Percentiles rank a stretch among this genome's conserved stretches.
These are phyloP conservation scores for Dactylella cylindrospora DNA, from an alignment of 2,329 filamentous ascomycete species.

Conservation along the genomic window DNA sequence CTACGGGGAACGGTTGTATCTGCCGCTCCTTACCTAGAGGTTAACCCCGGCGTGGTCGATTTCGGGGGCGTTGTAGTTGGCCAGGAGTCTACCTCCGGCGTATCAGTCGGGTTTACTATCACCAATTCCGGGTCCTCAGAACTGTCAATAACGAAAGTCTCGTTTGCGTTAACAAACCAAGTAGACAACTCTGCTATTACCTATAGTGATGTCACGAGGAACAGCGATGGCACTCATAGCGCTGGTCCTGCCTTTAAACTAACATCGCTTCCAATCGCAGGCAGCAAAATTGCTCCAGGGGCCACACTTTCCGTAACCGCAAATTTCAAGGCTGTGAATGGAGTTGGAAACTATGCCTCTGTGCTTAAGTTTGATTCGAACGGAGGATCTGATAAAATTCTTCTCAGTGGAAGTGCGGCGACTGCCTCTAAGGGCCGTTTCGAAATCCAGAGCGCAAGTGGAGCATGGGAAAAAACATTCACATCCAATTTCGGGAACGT, in stretches of 20 bases:
- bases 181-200: conserved; percentile 47
- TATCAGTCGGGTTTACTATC: conserved; percentile 51
- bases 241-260: conserved; percentile 51
- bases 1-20: conserved; percentile 53
- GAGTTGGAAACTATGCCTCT: conserved; percentile 51
- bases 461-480: conserved; percentile 50
- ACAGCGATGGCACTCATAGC: conserved; percentile 47
- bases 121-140: conserved; percentile 52
- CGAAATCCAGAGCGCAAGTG: conserved; percentile 51
- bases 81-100: conserved; percentile 48
- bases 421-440: conserved; percentile 52
- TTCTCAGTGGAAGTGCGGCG: conserved; percentile 51
- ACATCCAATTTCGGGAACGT: conserved; percentile 51
- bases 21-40: conserved; percentile 51
- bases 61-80: conserved; percentile 54
- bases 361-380: conserved; percentile 52
- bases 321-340: conserved; percentile 50
- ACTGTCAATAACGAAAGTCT: conserved; percentile 52
- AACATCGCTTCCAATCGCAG: conserved; percentile 49
- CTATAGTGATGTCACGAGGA: conserved; percentile 50
- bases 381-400: conserved; percentile 51
- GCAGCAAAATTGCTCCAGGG: conserved; percentile 50
- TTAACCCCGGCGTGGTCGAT: conserved; percentile 52
- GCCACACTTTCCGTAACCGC: conserved; percentile 50
- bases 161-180: conserved; percentile 50